Evolutionary conservation across 164 flowering plant genomes (phyloP), one percentile per base, ranked within the genome.

Genomic region (Stephania cephalantha): DNA sequence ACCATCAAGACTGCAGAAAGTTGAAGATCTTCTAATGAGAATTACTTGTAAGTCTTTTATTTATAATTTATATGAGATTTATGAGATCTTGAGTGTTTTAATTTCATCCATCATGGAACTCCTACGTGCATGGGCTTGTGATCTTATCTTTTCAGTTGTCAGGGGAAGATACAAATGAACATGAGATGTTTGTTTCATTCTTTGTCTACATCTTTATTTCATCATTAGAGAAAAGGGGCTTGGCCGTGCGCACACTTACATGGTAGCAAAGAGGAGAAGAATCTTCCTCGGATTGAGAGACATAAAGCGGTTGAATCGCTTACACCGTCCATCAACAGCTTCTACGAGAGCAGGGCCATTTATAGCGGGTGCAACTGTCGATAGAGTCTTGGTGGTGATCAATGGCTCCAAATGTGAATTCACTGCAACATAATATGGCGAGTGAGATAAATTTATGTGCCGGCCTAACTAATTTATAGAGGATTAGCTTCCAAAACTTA

Each of bases 261-360:
- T 20, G 0, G 81, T 78, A 7, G 85, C 85, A 72, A 83, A 83
- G 65, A 83, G 72, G 74, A 83, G 83, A 73, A 80, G 85, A 66
- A 83, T 78, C 58, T 80, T 81, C 77, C 82, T 76, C 10, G 85
- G 85, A 68, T 78, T 82, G 75, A 82, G 55, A 48, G 80, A 4
- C 25, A 20, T 63, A 53, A 80, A 73, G 68, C 83, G 82, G 65
- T 79, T 78, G 75, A 78, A 76, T 69, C 65, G 76, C 77, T 78
- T 83, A 69, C 55, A 61, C 77, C 81, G 70, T 77, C 78, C 83
- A 29, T 83, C 85, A 35, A 29, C 35, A 10, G 64, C 22, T 15
- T 78, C 85, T 22, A 46, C 30, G 25, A 67, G 53, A 55, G 68
- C 35, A 58, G 77, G n/a, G 53, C 71, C 68, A 64, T 25, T 71